Base-by-base conservation (phyloP, 2,329 filamentous ascomycete species). In the Mycosphaerella sp. region DNA sequence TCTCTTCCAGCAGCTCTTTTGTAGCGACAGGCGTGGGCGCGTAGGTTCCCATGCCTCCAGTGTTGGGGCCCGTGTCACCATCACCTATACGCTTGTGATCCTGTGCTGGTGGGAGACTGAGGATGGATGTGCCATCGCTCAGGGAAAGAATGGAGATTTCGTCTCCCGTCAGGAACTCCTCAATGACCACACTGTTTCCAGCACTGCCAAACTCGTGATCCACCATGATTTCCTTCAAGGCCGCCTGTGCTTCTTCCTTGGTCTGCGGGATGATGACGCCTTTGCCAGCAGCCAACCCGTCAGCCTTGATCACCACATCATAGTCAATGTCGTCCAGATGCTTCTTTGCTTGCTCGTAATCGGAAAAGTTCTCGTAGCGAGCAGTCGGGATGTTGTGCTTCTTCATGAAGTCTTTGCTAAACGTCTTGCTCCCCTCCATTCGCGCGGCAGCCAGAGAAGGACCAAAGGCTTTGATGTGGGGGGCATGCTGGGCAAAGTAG, bases 371-470 rank as follows among this genome's bases (percentile, higher is more conserved):
- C 71, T 86, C 82, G 74, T 95, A 97, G 39, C 81, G 83, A 12
- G 93, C 93, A 1, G 93, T 97, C 38, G 92, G 91, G 64, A 98
- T 95, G 65, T 80, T 80, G 74, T 95, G 83, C 61, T 85, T 84
- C 72, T 87, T 85, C 93, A 97, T 98, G 69, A 97, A 97, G 72
- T 97, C 91, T 71, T 98, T 98, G 58, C 88, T 90, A 72, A 95
- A 97, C 9, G 92, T 88, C 78, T 98, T 98, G 75, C 88, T 95
- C 56, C 93, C 93, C 73, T 98, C 93, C 80, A 98, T 89, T 43
- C 82, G 81, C 14, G 93, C 91, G 21, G 93, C 92, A 46, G 83
- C 82, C 73, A 87, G 84, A 54, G 84, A 87, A 4, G 93, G 93
- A 1, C 92, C 93, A 67, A 96, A 97, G 72, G 83, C 86, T 63